Conservation (phyloP, 2,329 filamentous ascomycete genomes). For the Diaporthe helianthi region DNA sequence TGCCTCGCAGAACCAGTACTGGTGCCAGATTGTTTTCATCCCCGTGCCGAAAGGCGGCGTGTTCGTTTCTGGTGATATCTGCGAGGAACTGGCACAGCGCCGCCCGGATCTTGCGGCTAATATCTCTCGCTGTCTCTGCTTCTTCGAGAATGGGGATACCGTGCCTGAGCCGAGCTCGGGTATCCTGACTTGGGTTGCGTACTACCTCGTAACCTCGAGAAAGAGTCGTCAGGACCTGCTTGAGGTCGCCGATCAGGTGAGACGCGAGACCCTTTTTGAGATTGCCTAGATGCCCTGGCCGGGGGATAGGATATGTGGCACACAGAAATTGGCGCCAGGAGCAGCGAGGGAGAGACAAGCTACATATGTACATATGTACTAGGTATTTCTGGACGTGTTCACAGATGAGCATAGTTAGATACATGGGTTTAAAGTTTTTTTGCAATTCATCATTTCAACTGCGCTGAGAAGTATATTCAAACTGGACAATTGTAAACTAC, state of each 20-base stretch:
- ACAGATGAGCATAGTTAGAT: too few species aligned
- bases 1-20: background rate
- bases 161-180: background rate
- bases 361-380: too few species aligned
- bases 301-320: too few species aligned
- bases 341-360: too few species aligned
- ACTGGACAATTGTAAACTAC: too few species aligned
- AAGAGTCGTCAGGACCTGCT: background rate
- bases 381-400: too few species aligned
- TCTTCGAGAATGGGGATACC: background rate
- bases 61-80: background rate
- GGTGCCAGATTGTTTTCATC: background rate
- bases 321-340: too few species aligned
- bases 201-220: background rate
- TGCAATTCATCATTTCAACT: too few species aligned
- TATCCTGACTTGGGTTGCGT: background rate
- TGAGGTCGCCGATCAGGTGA: background rate
- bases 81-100: background rate
- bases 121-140: background rate
- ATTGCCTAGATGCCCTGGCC: too few species aligned
- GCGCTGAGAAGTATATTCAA: too few species aligned
- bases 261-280: background rate
- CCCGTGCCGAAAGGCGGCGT: background rate
- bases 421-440: too few species aligned
- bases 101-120: background rate